Conservation (phyloP, 2,329 filamentous ascomycete genomes). For the Hypocrella siamensis region DNA sequence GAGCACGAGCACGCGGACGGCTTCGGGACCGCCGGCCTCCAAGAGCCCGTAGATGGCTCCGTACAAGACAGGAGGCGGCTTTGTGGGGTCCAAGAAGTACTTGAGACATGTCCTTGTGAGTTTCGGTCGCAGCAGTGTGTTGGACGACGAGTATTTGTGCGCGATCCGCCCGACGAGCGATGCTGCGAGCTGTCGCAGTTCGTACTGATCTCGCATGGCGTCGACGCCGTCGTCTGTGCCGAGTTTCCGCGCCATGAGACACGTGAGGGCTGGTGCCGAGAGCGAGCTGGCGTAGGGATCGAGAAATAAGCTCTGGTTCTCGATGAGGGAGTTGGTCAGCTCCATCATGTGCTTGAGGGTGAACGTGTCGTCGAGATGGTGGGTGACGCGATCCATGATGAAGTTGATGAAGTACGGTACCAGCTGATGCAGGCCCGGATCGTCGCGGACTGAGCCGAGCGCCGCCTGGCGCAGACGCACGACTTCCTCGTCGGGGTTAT, state of each 20-base stretch:
- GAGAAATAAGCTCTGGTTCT: conserved; percentile 64
- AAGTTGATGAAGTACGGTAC: conserved; percentile 95
- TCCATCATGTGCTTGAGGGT: conserved; percentile 86
- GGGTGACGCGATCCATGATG: conserved; percentile 88
- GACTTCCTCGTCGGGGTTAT: conserved; percentile 65
- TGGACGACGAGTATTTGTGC: conserved; percentile 65
- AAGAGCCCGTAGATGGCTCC: conserved; percentile 72
- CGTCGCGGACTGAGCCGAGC: conserved; percentile 68
- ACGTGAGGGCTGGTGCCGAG: conserved; percentile 79
- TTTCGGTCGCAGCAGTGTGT: conserved; percentile 69
- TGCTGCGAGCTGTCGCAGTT: conserved; percentile 70
- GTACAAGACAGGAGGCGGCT: conserved; percentile 72
- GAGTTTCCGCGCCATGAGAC: conserved; percentile 64
- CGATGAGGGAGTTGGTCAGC: conserved; percentile 67
- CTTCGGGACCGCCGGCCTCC: conserved; percentile 54
- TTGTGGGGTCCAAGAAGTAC: conserved; percentile 74
- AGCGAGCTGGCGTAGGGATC: conserved; percentile 48
- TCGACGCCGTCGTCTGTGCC: conserved; percentile 41
- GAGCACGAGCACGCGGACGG: conserved; percentile 39
- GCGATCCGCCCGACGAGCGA: conserved; percentile 68
- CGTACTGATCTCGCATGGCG: conserved; percentile 49
- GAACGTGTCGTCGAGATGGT: conserved; percentile 81
- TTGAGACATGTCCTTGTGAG: conserved; percentile 89
- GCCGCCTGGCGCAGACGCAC: conserved; percentile 64
- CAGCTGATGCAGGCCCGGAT: conserved; percentile 87